Conservation (phyloP, 768 basidiomycete genomes). For the Mycena rebaudengoi region DNA sequence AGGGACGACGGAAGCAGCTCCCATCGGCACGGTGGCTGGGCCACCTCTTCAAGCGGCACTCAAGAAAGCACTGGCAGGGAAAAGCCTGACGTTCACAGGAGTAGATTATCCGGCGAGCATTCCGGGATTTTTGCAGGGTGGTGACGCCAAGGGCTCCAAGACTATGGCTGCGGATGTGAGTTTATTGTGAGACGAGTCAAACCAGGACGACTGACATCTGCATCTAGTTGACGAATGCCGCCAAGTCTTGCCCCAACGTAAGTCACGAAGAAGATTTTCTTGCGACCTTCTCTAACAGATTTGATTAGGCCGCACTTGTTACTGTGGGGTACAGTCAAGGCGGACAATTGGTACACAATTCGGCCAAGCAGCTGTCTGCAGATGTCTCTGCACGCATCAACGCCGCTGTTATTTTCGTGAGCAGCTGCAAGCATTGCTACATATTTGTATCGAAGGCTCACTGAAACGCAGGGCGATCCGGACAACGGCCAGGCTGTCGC, state of each 20-base stretch:
- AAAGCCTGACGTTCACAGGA: constrained; percentile 26
- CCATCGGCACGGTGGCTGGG: constrained; percentile 27
- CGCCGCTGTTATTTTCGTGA: constrained; percentile 30
- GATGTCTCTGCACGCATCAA: constrained; percentile 22
- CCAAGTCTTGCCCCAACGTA: constrained; percentile 26
- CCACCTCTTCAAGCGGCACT: constrained; percentile 26
- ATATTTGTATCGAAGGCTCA: too few relatives aligned
- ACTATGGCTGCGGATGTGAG: constrained; percentile 30
- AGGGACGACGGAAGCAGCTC: constrained; percentile 29
- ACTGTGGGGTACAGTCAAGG: constrained; percentile 31
- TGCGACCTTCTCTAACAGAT: background rate
- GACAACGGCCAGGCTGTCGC: constrained; percentile 16
- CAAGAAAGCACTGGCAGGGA: constrained; percentile 15
- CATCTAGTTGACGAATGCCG: constrained; percentile 28
- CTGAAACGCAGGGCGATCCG: constrained; percentile 18
- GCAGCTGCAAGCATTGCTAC: too few relatives aligned
- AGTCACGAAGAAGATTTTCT: background rate
- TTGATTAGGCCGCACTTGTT: constrained; percentile 20
- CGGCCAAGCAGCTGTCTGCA: constrained; percentile 23
- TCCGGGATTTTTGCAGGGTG: constrained; percentile 29
- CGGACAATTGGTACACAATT: constrained; percentile 30
- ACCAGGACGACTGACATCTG: too few relatives aligned
- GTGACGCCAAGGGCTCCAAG: constrained; percentile 24
- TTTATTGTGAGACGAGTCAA: too few relatives aligned
- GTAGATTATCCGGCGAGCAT: constrained; percentile 30